A percentile compares a stretch with the other conserved stretches of the same genome.
Evolutionary conservation across 768 basidiomycete species (phyloP).

Genomic region (Cystofilobasidium bisporidii): DNA sequence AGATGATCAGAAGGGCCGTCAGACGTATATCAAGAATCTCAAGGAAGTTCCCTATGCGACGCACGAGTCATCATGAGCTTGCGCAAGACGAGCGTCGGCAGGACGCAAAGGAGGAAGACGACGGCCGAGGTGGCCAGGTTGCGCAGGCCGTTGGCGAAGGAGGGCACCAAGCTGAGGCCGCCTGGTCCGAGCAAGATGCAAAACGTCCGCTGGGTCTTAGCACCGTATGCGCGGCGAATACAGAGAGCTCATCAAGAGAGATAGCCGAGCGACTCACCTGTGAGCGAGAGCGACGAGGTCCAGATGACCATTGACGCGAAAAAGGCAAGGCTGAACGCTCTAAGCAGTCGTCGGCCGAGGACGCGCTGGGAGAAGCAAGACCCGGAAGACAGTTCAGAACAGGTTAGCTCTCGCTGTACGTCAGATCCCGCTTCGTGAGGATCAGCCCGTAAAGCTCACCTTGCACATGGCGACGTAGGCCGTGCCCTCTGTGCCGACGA

Average conservation of each 20-base stretch:
- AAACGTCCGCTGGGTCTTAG: too few relatives aligned
- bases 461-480: slow-evolving; percentile 24
- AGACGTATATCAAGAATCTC: too few relatives aligned
- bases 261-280: background rate
- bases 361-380: slow-evolving; percentile 8
- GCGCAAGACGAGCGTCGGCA: slow-evolving; percentile 25
- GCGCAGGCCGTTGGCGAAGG: slow-evolving; percentile 12
- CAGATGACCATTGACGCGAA: background rate
- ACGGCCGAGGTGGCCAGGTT: slow-evolving; percentile 12
- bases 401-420: too few relatives aligned
- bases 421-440: too few relatives aligned
- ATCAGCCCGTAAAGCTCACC: background rate
- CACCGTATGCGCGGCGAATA: too few relatives aligned
- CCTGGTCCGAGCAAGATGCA: background rate
- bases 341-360: slow-evolving; percentile 12
- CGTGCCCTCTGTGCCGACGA: slow-evolving; percentile 7
- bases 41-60: background rate
- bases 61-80: slow-evolving; percentile 24
- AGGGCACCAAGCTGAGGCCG: slow-evolving; percentile 8
- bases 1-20: too few relatives aligned
- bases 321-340: slow-evolving; percentile 18
- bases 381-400: too few relatives aligned
- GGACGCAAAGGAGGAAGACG: slow-evolving; percentile 13
- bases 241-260: background rate
- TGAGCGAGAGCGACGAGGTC: background rate